These are phyloP conservation scores for Leccinum sublutescens DNA, from an alignment of 768 basidiomycete species.

Conservation along the genomic window DNA sequence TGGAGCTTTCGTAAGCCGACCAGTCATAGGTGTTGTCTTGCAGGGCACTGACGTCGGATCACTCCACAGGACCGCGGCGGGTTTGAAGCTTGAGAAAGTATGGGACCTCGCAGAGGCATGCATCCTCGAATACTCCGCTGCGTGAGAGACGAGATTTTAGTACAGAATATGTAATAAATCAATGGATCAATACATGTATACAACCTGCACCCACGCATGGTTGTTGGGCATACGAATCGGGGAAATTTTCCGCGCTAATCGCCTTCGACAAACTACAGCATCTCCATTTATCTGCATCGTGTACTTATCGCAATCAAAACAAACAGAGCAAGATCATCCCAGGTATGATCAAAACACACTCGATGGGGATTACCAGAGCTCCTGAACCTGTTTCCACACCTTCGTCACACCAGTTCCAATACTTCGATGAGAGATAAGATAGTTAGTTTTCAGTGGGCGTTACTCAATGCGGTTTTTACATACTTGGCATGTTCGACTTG, in stretches of 20 bases:
- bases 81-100: slow-evolving; percentile 31
- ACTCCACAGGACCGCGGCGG: slow-evolving; percentile 19
- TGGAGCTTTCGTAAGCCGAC: slow-evolving; percentile 29
- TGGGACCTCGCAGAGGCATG: slow-evolving; percentile 31
- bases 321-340: background rate
- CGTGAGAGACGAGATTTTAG: slow-evolving; percentile 6
- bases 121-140: slow-evolving; percentile 26
- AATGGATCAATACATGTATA: background rate
- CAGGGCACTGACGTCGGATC: slow-evolving; percentile 1
- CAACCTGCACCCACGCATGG: slow-evolving; percentile 15
- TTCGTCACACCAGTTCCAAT: slow-evolving; percentile 75
- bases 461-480: slow-evolving; percentile 27
- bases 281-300: background rate
- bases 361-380: slow-evolving; percentile 19
- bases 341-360: background rate
- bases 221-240: background rate
- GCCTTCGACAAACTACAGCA: background rate
- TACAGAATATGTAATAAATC: background rate
- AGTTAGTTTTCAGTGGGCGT: background rate
- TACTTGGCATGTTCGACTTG: slow-evolving; percentile 64
- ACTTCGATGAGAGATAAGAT: slow-evolving; percentile 35
- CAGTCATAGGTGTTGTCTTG: background rate
- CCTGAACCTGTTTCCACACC: slow-evolving; percentile 61
- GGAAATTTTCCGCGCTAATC: background rate
- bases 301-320: background rate